phyloP scores from a whole-genome alignment of 1,139 yeast species.

The Diutina ranongensis region DNA sequence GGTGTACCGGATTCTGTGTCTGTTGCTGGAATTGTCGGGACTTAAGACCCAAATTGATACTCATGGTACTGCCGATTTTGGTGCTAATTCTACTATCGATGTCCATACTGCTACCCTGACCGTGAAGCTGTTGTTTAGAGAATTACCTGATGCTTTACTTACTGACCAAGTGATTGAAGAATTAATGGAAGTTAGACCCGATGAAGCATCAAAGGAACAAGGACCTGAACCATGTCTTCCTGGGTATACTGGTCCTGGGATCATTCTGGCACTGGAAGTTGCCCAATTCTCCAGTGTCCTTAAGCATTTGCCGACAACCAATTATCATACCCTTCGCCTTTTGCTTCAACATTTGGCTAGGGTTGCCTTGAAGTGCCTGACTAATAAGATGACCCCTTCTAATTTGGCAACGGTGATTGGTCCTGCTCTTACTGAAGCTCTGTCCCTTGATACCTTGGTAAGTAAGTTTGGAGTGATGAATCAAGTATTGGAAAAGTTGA shows the following conservation, averaged over 20 bases:
- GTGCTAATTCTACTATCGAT: slow-evolving; percentile 44
- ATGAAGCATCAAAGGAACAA: slow-evolving; percentile 14
- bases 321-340: slow-evolving; percentile 56
- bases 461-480: slow-evolving; percentile 47
- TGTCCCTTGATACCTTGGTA: slow-evolving; percentile 35
- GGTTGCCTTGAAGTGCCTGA: slow-evolving; percentile 47
- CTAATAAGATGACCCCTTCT: slow-evolving; percentile 68
- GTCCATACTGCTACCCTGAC: slow-evolving; percentile 86
- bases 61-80: slow-evolving; percentile 43
- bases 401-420: slow-evolving; percentile 72
- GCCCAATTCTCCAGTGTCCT: slow-evolving; percentile 35
- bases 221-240: slow-evolving; percentile 1
- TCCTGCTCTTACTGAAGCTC: slow-evolving; percentile 50
- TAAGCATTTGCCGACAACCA: slow-evolving; percentile 44
- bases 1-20: slow-evolving; percentile 83
- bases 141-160: slow-evolving; percentile 77
- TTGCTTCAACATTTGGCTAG: slow-evolving; percentile 58
- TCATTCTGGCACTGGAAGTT: slow-evolving; percentile 11
- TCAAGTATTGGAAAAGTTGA: slow-evolving; percentile 39
- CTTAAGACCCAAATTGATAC: slow-evolving; percentile 67
- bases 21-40: slow-evolving; percentile 64
- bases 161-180: slow-evolving; percentile 41
- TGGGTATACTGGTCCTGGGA: neutral
- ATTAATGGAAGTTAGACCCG: slow-evolving; percentile 32
- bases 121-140: slow-evolving; percentile 76